Base-by-base conservation (phyloP, 805 yeast species). In the Suhomyces canberraensis region DNA sequence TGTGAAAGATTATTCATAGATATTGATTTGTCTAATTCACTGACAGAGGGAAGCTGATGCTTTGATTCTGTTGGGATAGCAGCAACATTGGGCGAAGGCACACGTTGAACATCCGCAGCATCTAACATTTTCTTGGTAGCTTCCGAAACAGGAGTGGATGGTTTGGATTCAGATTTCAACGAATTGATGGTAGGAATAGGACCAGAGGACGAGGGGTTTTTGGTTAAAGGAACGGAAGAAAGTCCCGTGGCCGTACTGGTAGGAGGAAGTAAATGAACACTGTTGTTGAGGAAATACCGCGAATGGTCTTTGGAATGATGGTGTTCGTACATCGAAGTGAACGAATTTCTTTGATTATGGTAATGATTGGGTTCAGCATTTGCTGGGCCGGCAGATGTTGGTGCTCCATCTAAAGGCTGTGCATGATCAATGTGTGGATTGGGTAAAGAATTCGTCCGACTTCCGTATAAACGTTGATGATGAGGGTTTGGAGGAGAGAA, bases 11-110 rank as follows among this genome's bases (percentile, higher is more conserved):
- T 24, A 13, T 8, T 24, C 8, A 31, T 35, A 3, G 35, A 32
- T 11, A 64, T 51, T 18, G 61, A 52, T 34, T 57, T 60, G 38
- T 61, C 64, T 26, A 65, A 49, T 41, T 65, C 71, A 24, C 58
- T 55, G 25, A 65, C 67, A 7, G 64, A 58, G 3, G 71, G 71
- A 16, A 65, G 49, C 29, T 49, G 56, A 24, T 54, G 47, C 27
- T 45, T 50, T 4, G 29, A 20, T 16, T 34, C 37, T 4, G 16
- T n/a, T 8, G 19, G 7, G 18, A 9, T 19, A 11, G 26, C 7
- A n/a, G 11, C 14, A 9, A 24, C 26, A n/a, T n/a, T 24, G 5
- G 26, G 26, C 6, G 26, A 24, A n/a, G 26, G 14, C 5, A 24
- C 26, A 9, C 26, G 11, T 9, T 24, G 11, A 24, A n/a, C 13